phyloP scores from a whole-genome alignment of 495 filamentous ascomycete genomes.

The Aeminium ludgeri region DNA sequence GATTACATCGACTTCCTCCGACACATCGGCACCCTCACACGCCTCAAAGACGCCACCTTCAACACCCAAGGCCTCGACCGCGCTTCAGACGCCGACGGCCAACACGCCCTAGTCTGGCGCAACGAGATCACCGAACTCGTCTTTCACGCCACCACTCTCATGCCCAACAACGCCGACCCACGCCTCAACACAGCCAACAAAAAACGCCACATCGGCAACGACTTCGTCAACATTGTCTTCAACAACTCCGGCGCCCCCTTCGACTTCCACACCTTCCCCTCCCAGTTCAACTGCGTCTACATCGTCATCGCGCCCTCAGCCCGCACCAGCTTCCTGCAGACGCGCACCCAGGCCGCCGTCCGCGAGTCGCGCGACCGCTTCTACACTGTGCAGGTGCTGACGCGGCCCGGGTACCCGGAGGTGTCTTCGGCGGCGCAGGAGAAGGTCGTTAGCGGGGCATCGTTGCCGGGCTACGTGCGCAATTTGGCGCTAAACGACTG shows the following conservation, averaged over 20 bases:
- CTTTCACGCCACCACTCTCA: conserved; percentile 89
- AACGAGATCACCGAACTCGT: conserved; percentile 89
- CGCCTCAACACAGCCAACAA: conserved; percentile 62
- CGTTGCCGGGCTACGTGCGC: conserved; percentile 71
- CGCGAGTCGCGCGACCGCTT: conserved; percentile 34
- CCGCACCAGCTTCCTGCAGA: conserved; percentile 38
- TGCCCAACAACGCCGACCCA: conserved; percentile 72
- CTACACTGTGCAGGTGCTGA: conserved; percentile 72
- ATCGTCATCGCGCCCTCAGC: conserved; percentile 87
- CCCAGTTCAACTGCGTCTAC: conserved; percentile 87
- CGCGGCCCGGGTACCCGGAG: conserved; percentile 68
- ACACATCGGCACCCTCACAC: conserved; percentile 62
- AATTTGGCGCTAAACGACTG: conserved; percentile 86
- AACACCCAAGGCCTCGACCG: conserved; percentile 89
- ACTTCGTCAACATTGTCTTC: conserved; percentile 95
- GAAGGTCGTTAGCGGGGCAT: conserved; percentile 66
- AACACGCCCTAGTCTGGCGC: conserved; percentile 79
- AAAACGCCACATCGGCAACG: conserved; percentile 92
- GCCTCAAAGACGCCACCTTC: conserved; percentile 63
- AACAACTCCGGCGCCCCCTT: conserved; percentile 84
- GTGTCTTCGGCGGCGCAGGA: conserved; percentile 76
- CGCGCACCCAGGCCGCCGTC: conserved; percentile 21
- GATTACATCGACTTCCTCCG: conserved; percentile 75
- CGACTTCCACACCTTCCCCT: conserved; percentile 79
- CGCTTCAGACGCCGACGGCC: conserved; percentile 56